A percentile compares a stretch with the other conserved stretches of the same genome.
Conservation (phyloP, 441 rosid species). For the Pelargonium fulgidum region DNA sequence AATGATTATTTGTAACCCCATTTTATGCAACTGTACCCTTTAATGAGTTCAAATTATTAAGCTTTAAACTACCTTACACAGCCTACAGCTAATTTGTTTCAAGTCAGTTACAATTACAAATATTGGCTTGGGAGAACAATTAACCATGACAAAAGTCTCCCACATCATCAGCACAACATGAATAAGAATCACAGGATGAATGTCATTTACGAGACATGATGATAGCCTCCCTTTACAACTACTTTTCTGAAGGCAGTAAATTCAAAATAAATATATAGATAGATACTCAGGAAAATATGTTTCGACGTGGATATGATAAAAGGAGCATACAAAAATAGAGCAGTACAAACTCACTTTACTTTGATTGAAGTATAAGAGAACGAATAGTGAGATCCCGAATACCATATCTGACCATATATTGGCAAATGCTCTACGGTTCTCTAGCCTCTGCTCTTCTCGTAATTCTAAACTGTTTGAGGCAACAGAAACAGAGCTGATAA, state of each 20-base stretch:
- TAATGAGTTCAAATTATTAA: background rate
- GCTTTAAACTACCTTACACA: background rate
- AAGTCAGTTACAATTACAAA: background rate
- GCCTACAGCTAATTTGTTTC: background rate
- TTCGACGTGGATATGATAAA: background rate
- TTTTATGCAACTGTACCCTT: background rate
- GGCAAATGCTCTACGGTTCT: conserved; percentile 84
- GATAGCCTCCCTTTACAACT: background rate
- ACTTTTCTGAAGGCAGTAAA: background rate
- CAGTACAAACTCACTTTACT: conserved; percentile 51
- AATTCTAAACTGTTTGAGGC: conserved; percentile 64
- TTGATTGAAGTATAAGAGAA: conserved; percentile 77
- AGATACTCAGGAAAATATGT: background rate
- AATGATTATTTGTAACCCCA: background rate
- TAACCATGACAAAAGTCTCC: background rate
- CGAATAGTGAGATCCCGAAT: conserved; percentile 72
- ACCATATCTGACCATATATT: conserved; percentile 91
- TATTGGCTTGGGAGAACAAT: background rate
- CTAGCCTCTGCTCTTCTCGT: conserved; percentile 77
- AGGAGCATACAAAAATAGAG: conserved; percentile 11
- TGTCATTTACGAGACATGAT: background rate
- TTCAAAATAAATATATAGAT: background rate
- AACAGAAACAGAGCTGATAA: conserved; percentile 17
- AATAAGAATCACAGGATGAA: background rate
- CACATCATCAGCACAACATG: background rate